A percentile compares a stretch with the other conserved stretches of the same genome.
Conservation (phyloP, 371 early-diverging fungal species). For the Mucor mucedo region DNA sequence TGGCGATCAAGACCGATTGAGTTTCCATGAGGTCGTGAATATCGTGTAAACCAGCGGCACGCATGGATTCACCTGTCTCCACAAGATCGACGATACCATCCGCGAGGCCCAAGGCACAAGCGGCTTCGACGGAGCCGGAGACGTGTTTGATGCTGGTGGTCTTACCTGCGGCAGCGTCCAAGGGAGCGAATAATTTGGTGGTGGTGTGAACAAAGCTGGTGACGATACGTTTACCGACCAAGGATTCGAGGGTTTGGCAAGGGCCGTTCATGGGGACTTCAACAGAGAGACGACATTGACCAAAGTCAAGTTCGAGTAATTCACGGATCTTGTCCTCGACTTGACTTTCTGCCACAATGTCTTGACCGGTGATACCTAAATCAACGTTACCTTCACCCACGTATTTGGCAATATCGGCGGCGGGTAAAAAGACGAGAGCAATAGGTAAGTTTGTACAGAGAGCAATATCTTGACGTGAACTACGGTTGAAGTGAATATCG, state of each 20-base stretch:
- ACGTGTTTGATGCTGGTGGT: constrained; percentile 82
- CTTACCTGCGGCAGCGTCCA: constrained; percentile 66
- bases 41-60: constrained; percentile 93
- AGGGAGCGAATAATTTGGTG: constrained; percentile 65
- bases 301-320: constrained; percentile 85
- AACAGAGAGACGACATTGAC: constrained; percentile 87
- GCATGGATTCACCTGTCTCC: constrained; percentile 98
- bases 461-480: constrained; percentile 95
- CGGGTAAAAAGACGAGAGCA: constrained; percentile 93
- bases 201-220: constrained; percentile 86
- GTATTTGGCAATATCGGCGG: constrained; percentile 93
- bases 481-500: constrained; percentile 93
- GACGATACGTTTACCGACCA: constrained; percentile 93
- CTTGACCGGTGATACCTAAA: constrained; percentile 95
- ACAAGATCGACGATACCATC: constrained; percentile 79
- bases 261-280: constrained; percentile 72
- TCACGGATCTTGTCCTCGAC: constrained; percentile 72
- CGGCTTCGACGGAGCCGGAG: constrained; percentile 94
- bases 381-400: constrained; percentile 96
- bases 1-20: constrained; percentile 88
- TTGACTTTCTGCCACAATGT: constrained; percentile 87
- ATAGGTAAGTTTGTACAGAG: constrained; percentile 91
- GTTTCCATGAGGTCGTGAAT: constrained; percentile 82
- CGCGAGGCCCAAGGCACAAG: constrained; percentile 94
- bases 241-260: constrained; percentile 59